Percentiles rank a stretch among this genome's conserved stretches.
These are phyloP conservation scores for Talaromyces adpressus DNA, from an alignment of 495 filamentous ascomycete genomes.

Conservation along the genomic window DNA sequence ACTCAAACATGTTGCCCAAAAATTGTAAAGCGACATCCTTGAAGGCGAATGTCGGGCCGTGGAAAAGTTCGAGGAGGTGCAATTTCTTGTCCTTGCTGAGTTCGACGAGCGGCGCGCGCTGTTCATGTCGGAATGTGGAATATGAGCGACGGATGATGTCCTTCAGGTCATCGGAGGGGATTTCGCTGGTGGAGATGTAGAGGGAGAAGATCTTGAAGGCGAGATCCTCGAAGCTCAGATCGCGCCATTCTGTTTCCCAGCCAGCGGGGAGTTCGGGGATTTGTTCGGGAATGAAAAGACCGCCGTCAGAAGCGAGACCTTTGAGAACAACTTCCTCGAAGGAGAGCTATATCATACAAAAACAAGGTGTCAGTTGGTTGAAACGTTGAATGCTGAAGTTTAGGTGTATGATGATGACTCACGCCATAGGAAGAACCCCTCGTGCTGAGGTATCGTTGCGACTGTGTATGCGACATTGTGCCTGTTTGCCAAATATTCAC, in stretches of 20 bases:
- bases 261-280: conserved; percentile 67
- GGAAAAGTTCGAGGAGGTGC: conserved; percentile 89
- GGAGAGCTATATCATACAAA: conserved; percentile 52
- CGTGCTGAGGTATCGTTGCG: conserved; percentile 76
- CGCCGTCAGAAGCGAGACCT: conserved; percentile 81
- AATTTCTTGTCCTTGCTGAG: conserved; percentile 56
- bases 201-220: conserved; percentile 67
- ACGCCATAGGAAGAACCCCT: conserved; percentile 75
- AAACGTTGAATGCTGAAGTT: not conserved
- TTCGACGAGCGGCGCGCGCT: conserved; percentile 66
- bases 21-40: conserved; percentile 90
- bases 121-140: conserved; percentile 70
- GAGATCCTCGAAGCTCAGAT: conserved; percentile 71
- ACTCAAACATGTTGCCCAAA: conserved; percentile 93
- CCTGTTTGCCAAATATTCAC: not conserved
- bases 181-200: conserved; percentile 77
- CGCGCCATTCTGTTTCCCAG: conserved; percentile 47
- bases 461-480: conserved; percentile 20
- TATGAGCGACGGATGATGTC: conserved; percentile 75
- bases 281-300: conserved; percentile 83
- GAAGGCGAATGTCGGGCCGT: conserved; percentile 94
- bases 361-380: not conserved
- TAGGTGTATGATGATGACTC: conserved; percentile 17
- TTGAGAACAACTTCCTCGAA: conserved; percentile 91
- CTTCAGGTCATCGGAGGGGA: conserved; percentile 71